Conservation (phyloP, 805 yeast species). For the Metschnikowia dekortorum region DNA sequence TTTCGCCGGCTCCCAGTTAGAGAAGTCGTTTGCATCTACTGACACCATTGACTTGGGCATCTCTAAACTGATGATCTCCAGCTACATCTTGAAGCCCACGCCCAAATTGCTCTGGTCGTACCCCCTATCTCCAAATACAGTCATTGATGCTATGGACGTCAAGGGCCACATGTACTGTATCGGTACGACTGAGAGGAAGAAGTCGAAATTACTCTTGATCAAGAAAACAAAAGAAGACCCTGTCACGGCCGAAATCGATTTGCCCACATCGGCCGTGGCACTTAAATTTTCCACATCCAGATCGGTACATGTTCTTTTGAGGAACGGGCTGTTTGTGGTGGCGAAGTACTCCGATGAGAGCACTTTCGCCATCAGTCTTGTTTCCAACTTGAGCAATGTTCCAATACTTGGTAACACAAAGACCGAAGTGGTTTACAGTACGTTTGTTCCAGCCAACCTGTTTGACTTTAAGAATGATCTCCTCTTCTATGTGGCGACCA, state of each 20-base stretch:
- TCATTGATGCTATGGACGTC: conserved; percentile 40
- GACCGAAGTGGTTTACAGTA: conserved; percentile 24
- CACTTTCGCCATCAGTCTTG: conserved; percentile 5
- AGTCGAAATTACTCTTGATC: conserved; percentile 16
- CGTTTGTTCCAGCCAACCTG: conserved; percentile 22
- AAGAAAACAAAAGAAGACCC: conserved; percentile 11
- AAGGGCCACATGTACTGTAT: conserved; percentile 29
- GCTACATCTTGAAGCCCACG: conserved; percentile 49
- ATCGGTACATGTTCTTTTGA: conserved; percentile 25
- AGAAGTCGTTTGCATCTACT: conserved; percentile 9
- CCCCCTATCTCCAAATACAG: conserved; percentile 46
- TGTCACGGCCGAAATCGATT: conserved; percentile 8
- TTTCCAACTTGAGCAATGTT: conserved; percentile 8
- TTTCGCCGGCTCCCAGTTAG: conserved; percentile 15
- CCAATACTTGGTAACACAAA: conserved; percentile 6
- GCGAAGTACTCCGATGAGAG: conserved; percentile 5
- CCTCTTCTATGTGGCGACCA: conserved; percentile 15
- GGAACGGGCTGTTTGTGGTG: conserved; percentile 26
- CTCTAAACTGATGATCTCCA: conserved; percentile 49
- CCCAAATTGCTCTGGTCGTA: conserved; percentile 56
- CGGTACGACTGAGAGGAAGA: conserved; percentile 35
- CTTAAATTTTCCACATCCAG: conserved; percentile 9
- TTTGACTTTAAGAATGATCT: conserved; percentile 23
- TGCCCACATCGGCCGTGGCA: conserved; percentile 11
- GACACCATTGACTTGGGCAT: conserved; percentile 48